These are phyloP conservation scores for Austroboletus novae-zelandiae DNA, from an alignment of 1,284 basidiomycete species.

Conservation along the genomic window DNA sequence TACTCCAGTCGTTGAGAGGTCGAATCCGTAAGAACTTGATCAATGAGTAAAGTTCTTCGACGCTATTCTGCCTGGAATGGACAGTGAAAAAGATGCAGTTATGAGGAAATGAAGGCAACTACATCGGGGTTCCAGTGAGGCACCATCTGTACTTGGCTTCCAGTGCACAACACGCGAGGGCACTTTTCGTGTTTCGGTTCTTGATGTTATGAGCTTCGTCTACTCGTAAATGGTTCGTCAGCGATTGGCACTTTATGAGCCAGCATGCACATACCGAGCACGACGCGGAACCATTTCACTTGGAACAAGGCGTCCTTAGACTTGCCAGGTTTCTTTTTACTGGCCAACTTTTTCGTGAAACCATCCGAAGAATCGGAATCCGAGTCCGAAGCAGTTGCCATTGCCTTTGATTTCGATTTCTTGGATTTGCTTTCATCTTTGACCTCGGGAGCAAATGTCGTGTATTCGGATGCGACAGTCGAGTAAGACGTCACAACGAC, in stretches of 20 bases:
- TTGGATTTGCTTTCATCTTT: slow-evolving; percentile 51
- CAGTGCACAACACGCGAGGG: slow-evolving; percentile 80
- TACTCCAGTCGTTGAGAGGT: slow-evolving; percentile 79
- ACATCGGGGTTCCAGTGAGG: slow-evolving; percentile 89
- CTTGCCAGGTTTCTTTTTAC: slow-evolving; percentile 35
- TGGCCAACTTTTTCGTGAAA: slow-evolving; percentile 25
- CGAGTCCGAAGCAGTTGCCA: slow-evolving; percentile 33
- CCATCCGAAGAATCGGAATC: slow-evolving; percentile 40
- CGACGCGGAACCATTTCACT: slow-evolving; percentile 82
- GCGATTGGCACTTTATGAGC: not conserved
- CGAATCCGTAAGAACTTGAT: slow-evolving; percentile 86
- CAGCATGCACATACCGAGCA: slow-evolving; percentile 59
- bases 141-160: slow-evolving; percentile 85
- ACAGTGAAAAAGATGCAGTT: not conserved
- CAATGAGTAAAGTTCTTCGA: slow-evolving; percentile 87
- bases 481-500: slow-evolving; percentile 87
- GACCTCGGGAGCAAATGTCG: slow-evolving; percentile 41
- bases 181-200: slow-evolving; percentile 82
- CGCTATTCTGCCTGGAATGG: slow-evolving; percentile 72
- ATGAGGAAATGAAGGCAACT: slow-evolving; percentile 30
- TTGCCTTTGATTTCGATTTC: slow-evolving; percentile 30
- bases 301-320: slow-evolving; percentile 73
- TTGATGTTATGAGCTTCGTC: slow-evolving; percentile 99
- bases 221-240: slow-evolving; percentile 29
- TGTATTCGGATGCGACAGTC: slow-evolving; percentile 74